A percentile compares a stretch with the other conserved stretches of the same genome.
Conservation (phyloP, 1,139 yeast species). For the Saccharomyces pastorianus region DNA sequence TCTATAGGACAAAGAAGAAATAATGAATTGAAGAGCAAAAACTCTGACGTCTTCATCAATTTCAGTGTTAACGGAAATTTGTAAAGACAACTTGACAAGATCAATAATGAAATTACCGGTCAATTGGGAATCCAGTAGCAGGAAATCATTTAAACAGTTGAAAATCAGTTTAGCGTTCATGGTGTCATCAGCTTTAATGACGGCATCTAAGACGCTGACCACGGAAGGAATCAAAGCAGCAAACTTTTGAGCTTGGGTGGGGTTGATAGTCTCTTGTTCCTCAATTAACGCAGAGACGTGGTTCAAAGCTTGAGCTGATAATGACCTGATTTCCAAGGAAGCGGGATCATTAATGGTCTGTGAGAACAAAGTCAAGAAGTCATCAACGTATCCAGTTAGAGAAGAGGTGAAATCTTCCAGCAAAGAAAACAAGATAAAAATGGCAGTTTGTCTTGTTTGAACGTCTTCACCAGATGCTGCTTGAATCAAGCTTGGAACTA, state of each 20-base stretch:
- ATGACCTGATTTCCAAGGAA: constrained; percentile 67
- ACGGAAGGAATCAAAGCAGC: constrained; percentile 66
- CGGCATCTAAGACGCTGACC: constrained; percentile 74
- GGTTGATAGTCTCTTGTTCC: constrained; percentile 43
- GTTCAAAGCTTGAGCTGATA: constrained; percentile 78
- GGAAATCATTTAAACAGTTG: constrained; percentile 75
- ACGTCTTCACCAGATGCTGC: constrained; percentile 59
- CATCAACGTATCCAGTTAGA: constrained; percentile 53
- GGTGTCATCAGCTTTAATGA: constrained; percentile 60
- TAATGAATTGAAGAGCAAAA: constrained; percentile 78
- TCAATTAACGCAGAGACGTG: constrained; percentile 62
- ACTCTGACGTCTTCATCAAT: constrained; percentile 76
- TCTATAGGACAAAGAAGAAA: constrained; percentile 65
- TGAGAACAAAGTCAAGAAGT: constrained; percentile 62
- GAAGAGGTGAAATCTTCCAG: constrained; percentile 68
- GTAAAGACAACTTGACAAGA: constrained; percentile 65
- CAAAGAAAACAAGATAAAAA: constrained; percentile 68
- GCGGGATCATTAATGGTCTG: constrained; percentile 59
- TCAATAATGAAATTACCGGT: constrained; percentile 69
- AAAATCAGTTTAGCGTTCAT: constrained; percentile 70
- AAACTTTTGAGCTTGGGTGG: constrained; percentile 50
- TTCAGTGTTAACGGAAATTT: constrained; percentile 59
- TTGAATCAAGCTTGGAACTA: constrained; percentile 61
- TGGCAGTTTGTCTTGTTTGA: constrained; percentile 73
- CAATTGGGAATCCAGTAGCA: constrained; percentile 66